Base-by-base conservation (phyloP, 2,329 filamentous ascomycete species). In the Sodiomyces alkalinus region DNA sequence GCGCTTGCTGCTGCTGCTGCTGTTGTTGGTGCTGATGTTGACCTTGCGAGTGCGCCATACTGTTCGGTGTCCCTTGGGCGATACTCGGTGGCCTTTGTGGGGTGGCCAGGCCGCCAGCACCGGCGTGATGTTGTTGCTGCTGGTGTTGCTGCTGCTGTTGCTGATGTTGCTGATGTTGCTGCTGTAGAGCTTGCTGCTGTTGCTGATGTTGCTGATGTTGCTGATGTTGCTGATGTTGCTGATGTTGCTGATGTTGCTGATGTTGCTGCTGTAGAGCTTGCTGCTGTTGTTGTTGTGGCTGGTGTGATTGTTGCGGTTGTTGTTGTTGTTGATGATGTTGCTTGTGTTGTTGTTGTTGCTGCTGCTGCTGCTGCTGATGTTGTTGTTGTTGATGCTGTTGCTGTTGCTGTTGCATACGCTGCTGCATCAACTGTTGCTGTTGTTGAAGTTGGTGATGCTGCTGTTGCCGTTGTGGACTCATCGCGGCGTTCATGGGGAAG, bases 401-500 rank as follows among this genome's bases (percentile, higher is more conserved):
- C 3, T 39, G 34, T 3, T 35, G 42, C 7, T 37, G 35, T 9
- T 28, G 27, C 27, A 39, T 34, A 16, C 46, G 49, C 17, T 42
- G 46, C 6, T 38, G 36, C 19, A 36, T 34, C 22, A 33, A 37
- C 19, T 37, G 36, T 26, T 41, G 41, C 30, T 39, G 33, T 12
- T 36, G 36, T 24, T 41, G 38, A n/a, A 17, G 23, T 22, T 22
- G 21, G n/a, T 22, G 21, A 6, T 22, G 21, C 11, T 22, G 21
- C 33, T 53, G 51, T 26, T 51, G 51, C 31, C 56, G 54, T 30
- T 63, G 60, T 29, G 55, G 60, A 29, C 59, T 55, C 51, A 69
- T 60, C 29, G 56, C 58, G 11, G 63, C 52, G 33, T 63, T 67
- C 62, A 74, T 69, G 22, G 60, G 58, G 41, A 64, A 74, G 14